Conservation (phyloP, 2,329 filamentous ascomycete genomes). For the Pestalotiopsis sp. region DNA sequence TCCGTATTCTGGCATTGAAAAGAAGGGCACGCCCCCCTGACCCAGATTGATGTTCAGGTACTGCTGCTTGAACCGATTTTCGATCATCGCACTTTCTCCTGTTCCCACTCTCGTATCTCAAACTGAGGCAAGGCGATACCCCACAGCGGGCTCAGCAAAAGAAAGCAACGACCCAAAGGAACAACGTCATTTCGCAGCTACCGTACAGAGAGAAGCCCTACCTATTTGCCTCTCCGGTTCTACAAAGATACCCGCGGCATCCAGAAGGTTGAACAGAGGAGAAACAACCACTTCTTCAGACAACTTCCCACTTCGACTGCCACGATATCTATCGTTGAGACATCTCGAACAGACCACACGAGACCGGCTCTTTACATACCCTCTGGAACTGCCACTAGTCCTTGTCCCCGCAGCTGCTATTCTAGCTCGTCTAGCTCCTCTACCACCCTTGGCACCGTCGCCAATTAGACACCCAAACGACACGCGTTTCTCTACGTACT, state of each 20-base stretch:
- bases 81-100: constrained; percentile 12
- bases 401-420: not conserved
- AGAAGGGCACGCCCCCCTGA: not conserved
- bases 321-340: not conserved
- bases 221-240: no score
- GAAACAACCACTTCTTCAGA: not conserved
- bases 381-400: not conserved
- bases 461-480: constrained; percentile 6
- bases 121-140: constrained; percentile 1
- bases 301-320: not conserved
- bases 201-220: not conserved
- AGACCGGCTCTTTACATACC: not conserved
- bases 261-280: not conserved
- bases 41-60: not conserved
- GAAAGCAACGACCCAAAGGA: not conserved
- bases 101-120: constrained; percentile 10
- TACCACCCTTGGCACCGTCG: not conserved
- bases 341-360: not conserved
- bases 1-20: not conserved
- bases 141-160: constrained; percentile 4
- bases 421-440: not conserved
- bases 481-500: constrained; percentile 13
- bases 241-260: no score
- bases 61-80: not conserved
- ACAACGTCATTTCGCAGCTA: not conserved